Percentiles rank a stretch among this genome's conserved stretches.
Conservation (phyloP, 1,139 yeast genomes). For the Tardiomyces digboiensis region DNA sequence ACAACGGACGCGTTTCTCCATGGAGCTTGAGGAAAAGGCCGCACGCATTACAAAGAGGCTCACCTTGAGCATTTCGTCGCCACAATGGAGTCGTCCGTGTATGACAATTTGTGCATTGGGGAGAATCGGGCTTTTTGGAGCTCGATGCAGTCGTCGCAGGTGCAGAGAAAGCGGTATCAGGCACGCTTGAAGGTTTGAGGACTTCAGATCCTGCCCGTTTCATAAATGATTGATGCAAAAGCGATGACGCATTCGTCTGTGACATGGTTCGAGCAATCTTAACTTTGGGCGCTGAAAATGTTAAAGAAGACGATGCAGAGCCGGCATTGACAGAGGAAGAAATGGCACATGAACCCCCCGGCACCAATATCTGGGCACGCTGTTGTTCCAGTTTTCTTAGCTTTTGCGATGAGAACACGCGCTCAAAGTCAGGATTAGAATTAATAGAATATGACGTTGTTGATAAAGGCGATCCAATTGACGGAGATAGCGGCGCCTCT, state of each 20-base stretch:
- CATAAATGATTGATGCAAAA: slow-evolving; percentile 10
- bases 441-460: not conserved
- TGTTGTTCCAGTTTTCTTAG: not conserved
- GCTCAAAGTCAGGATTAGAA: not conserved
- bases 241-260: slow-evolving; percentile 15
- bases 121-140: not conserved
- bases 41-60: slow-evolving; percentile 92
- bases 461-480: slow-evolving; percentile 7
- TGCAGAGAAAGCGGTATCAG: not conserved
- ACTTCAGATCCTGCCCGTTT: not conserved
- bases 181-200: not conserved
- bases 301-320: not conserved
- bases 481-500: slow-evolving; percentile 7
- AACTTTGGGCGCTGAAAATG: slow-evolving; percentile 4
- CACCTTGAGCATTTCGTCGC: slow-evolving; percentile 91
- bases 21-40: slow-evolving; percentile 86
- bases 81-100: slow-evolving; percentile 93
- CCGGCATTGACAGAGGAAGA: too few species aligned
- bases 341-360: too few species aligned
- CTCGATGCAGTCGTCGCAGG: not conserved
- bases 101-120: slow-evolving; percentile 72
- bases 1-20: slow-evolving; percentile 88
- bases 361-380: too few species aligned
- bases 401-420: not conserved
- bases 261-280: slow-evolving; percentile 20